Base-by-base conservation (phyloP, 2,329 filamentous ascomycete genomes). In the Pseudogymnoascus sp. region DNA sequence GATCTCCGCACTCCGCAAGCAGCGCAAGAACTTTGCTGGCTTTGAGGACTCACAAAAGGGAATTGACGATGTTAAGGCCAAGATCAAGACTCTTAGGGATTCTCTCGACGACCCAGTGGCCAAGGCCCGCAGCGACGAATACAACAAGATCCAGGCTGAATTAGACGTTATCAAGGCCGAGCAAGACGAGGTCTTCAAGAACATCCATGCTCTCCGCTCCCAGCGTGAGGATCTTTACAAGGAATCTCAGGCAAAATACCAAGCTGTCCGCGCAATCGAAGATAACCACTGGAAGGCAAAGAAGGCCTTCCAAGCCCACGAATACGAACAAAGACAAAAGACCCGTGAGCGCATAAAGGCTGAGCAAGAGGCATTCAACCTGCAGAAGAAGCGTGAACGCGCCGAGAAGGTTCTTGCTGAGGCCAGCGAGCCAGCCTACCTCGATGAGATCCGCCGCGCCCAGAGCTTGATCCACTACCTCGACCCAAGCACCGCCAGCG, bases 401-500 rank as follows among this genome's bases (percentile, higher is more conserved):
- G 90, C 90, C 61, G 83, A 89, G 76, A 83, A 86, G 74, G 82
- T 90, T 75, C 85, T 95, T 40, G 86, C 87, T 70, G 89, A 93
- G 71, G 90, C 90, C 68, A 89, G 86, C 72, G 87, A 90, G 69
- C 92, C 88, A 13, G 94, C 94, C 60, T 99, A 91, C 80, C 82
- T 90, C 54, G 91, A 97, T 69, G 92, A 99, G 79, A 96, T 99
- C 71, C 84, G 92, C 70, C 88, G 88, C 60, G 90, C 91, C 65
- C 90, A 94, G 78, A 89, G 86, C 73, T 81, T 99, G 50, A 89
- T 97, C 68, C 86, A 87, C 68, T 93, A 93, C 82, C 93, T 97
- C 68, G 92, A 97, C 74, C 93, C 93, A 1, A 83, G 79, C 13
- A 77, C 79, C 37, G 76, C 79, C 33, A 79, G 81, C 72, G 90